Evolutionary conservation across 139 green algal genomes (phyloP).

Genomic region (Ettlia oleoabundans): DNA sequence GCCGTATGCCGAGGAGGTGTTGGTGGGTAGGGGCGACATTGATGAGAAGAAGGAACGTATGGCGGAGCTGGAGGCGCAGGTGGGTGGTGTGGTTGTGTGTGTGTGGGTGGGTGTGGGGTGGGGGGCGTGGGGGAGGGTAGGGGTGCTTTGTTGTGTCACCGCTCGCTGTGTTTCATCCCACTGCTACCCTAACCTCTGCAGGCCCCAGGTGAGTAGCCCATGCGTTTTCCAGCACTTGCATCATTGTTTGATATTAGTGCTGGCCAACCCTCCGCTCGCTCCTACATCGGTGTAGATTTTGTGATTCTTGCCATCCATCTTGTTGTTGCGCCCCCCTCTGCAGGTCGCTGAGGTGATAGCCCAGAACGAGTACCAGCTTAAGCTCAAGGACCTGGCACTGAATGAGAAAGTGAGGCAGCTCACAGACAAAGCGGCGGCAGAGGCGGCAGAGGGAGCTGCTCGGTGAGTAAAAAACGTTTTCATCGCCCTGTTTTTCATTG

Average conservation of each 20-base stretch:
- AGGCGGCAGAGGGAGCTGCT: constrained; percentile 73
- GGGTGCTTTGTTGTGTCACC: not conserved
- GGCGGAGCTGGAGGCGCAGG: constrained; percentile 85
- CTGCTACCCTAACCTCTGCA: too few relatives aligned
- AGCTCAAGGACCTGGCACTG: constrained; percentile 88
- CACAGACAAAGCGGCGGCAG: constrained; percentile 77
- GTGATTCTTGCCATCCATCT: not conserved
- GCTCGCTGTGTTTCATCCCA: not conserved
- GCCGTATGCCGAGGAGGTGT: constrained; percentile 79
- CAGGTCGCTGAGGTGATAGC: constrained; percentile 89
- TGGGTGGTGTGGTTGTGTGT: not conserved
- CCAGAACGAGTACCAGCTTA: constrained; percentile 93
- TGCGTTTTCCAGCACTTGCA: too few relatives aligned
- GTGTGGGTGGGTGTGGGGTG: not conserved
- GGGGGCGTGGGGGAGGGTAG: constrained; percentile 4
- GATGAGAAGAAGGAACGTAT: constrained; percentile 84
- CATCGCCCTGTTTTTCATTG: too few relatives aligned
- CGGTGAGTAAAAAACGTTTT: constrained; percentile 67
- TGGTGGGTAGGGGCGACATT: constrained; percentile 86
- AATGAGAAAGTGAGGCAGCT: constrained; percentile 85
- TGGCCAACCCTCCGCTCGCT: too few relatives aligned
- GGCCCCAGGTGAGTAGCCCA: too few relatives aligned
- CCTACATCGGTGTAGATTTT: too few relatives aligned
- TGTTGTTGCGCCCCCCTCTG: not conserved
- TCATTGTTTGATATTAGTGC: too few relatives aligned